Evolutionary conservation across 2,329 filamentous ascomycete genomes (phyloP), one percentile per base, ranked within the genome.

Genomic region (Chalaropsis ovoidea): DNA sequence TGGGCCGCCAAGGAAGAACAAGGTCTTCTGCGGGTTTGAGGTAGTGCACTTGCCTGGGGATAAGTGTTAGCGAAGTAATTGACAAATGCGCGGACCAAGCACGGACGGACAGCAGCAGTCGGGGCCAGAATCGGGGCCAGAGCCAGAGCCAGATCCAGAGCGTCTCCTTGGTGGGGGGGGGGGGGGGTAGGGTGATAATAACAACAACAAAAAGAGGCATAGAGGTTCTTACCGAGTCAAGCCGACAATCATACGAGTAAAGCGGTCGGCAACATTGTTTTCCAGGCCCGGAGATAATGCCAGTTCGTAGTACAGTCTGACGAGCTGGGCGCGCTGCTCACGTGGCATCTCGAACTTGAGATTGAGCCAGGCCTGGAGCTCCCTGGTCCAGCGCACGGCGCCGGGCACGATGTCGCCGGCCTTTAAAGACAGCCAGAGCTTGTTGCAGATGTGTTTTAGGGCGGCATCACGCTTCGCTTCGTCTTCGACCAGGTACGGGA

Each of bases 331-430:
- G 67, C 95, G 83, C 70, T 92, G 86, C 73, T 88, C 86, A 71
- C 89, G 85, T 61, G 90, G 90, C 74, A 96, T 90, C 77, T 99
- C 93, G 74, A 99, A 99, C 80, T 99, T 99, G 76, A 99, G 85
- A 64, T 88, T 89, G 70, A 99, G 81, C 94, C 95, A 99, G 76
- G 88, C 90, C 73, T 92, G 86, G 61, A 99, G 86, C 82, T 99
- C 94, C 70, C 93, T 86, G 17, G 94, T 96, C 94, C 94, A 99
- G 76, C 99, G 93, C 68, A 96, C 81, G 35, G 93, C 94, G 42
- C 94, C 94, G 0, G 93, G 90, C 27, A 88, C 87, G 76, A 97
- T 97, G 76, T 99, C 94, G 70, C 96, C 91, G 2, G 94, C 88
- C 73, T 91, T 87, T 69, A 99, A 81, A 66, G 93, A 85, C 71